Conservation (phyloP, 306 rosid genomes). For the Ormosia emarginata region DNA sequence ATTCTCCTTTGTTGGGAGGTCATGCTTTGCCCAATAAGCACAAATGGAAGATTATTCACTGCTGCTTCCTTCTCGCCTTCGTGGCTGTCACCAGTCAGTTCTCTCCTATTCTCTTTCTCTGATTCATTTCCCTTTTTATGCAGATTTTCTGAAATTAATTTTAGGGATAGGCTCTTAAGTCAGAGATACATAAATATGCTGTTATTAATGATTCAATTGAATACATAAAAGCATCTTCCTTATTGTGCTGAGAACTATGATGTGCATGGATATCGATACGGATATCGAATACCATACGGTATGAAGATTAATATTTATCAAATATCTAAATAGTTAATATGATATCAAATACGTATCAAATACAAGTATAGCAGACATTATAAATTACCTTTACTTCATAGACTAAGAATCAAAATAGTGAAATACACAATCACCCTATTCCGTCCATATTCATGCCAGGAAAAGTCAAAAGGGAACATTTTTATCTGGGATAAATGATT, state of each 20-base stretch:
- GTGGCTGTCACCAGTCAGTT: slow-evolving; percentile 32
- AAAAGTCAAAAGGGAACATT: background rate
- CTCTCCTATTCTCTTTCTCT: background rate
- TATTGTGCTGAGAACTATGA: background rate
- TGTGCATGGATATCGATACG: too few species aligned
- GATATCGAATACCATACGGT: too few species aligned
- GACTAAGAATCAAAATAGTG: background rate
- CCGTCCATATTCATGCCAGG: background rate
- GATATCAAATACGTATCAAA: too few species aligned
- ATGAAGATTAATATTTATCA: too few species aligned
- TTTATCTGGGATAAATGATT: background rate
- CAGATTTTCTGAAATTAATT: background rate
- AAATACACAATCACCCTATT: background rate
- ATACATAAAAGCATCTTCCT: too few species aligned
- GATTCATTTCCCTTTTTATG: background rate
- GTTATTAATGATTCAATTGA: too few species aligned
- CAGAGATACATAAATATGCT: background rate
- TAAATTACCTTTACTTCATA: too few species aligned
- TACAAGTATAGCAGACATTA: too few species aligned
- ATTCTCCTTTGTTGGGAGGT: slow-evolving; percentile 36
- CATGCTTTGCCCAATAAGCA: background rate
- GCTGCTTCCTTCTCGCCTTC: slow-evolving; percentile 29
- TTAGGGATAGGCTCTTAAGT: background rate
- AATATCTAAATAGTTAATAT: too few species aligned
- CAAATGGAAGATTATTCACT: slow-evolving; percentile 11